A percentile compares a stretch with the other conserved stretches of the same genome.
phyloP scores from a whole-genome alignment of 306 rosid genomes.

The Dryas drummondii region DNA sequence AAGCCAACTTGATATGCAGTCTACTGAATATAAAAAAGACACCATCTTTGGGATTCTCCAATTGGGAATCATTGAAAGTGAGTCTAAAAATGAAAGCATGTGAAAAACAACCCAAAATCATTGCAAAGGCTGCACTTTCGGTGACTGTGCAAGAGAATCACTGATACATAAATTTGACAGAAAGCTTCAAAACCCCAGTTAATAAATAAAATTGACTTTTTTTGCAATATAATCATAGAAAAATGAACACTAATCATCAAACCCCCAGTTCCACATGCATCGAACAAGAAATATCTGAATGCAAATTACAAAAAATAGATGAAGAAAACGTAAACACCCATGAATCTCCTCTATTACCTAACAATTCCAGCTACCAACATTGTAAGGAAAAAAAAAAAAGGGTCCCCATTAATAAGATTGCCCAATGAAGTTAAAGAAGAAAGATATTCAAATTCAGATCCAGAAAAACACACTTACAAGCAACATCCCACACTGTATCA shows the following conservation, averaged over 20 bases:
- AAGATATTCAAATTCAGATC: conserved; percentile 33
- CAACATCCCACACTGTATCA: conserved; percentile 14
- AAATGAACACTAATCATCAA: neutral
- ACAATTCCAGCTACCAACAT: neutral
- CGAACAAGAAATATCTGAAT: neutral
- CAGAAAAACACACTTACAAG: conserved; percentile 10
- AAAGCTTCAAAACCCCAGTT: neutral
- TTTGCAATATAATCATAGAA: neutral
- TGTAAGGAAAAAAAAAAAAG: neutral
- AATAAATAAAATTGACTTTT: neutral
- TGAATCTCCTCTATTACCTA: neutral
- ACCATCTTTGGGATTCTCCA: neutral
- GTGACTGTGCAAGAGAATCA: neutral
- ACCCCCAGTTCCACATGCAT: neutral
- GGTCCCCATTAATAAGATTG: neutral
- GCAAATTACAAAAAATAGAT: neutral
- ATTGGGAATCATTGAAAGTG: neutral
- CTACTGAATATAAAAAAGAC: neutral
- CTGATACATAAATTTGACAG: neutral
- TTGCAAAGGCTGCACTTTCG: neutral
- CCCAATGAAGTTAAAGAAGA: neutral
- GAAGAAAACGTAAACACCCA: neutral
- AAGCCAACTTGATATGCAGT: conserved; percentile 31
- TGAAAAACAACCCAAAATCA: neutral
- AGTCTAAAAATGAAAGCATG: neutral